These are phyloP conservation scores for Chlorella sp. DNA, from an alignment of 139 green algal species.

Conservation along the genomic window DNA sequence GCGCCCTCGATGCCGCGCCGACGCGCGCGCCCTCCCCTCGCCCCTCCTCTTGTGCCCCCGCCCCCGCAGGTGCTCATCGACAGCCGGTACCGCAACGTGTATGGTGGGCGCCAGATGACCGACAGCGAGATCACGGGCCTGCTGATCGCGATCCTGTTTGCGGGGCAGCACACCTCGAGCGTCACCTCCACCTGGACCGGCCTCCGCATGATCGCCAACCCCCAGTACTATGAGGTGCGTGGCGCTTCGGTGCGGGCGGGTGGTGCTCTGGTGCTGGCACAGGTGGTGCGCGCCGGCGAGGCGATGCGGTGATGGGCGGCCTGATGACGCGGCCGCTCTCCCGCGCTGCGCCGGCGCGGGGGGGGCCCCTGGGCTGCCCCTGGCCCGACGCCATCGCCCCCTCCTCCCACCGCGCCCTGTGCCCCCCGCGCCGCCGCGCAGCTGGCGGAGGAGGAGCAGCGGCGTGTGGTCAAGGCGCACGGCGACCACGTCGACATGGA, in stretches of 20 bases:
- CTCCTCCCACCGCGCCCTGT: not conserved
- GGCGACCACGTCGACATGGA: conserved; percentile 80
- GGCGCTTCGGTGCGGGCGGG: too few relatives aligned
- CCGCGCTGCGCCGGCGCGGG: too few relatives aligned
- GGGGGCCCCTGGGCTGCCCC: too few relatives aligned
- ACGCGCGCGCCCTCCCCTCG: not conserved
- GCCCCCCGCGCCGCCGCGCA: conserved; percentile 1
- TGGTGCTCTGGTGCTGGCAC: too few relatives aligned
- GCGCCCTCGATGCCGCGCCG: too few relatives aligned
- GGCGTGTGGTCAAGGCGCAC: conserved; percentile 67
- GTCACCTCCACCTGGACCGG: conserved; percentile 94
- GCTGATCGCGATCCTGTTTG: conserved; percentile 97
- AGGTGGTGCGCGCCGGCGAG: too few relatives aligned
- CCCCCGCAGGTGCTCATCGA: conserved; percentile 90
- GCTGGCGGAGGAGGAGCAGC: conserved; percentile 78
- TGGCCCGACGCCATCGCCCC: too few relatives aligned
- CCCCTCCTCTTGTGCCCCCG: not conserved
- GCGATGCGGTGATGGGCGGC: too few relatives aligned
- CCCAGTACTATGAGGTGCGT: conserved; percentile 13
- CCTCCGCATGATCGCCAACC: conserved; percentile 71
- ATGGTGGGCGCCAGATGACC: conserved; percentile 75
- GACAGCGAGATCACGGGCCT: conserved; percentile 96
- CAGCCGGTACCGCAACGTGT: conserved; percentile 77
- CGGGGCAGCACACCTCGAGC: conserved; percentile 96
- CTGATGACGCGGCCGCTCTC: too few relatives aligned